Evolutionary conservation across 345 rosid species (phyloP), one percentile per base, ranked within the genome.

Genomic region (Gossypium anomalum): DNA sequence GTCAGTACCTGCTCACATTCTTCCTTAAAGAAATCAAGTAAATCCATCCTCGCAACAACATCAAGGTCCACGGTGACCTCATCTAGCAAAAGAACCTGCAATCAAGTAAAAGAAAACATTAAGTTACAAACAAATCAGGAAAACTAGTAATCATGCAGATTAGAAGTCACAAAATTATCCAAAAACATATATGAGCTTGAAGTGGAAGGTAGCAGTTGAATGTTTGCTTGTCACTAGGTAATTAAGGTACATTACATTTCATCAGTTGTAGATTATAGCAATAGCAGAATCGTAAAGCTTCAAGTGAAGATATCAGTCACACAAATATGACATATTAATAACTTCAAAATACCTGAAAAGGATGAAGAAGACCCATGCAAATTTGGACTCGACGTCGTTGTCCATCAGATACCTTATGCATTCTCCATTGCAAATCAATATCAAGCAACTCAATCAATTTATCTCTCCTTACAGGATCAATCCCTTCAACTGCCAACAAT

Each of bases 331-430:
- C 44, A 48, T 38, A 45, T n/a, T 59, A 70, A 67, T 14, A 82
- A 45, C 62, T 70, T 61, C 22, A 34, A 9, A 6, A 19, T 86
- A 92, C 97, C 98, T 92, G 83, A 74, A 92, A 95, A 19, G 97
- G 99, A 78, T 86, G 89, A 80, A 95, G 92, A 73, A 95, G 98
- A 71, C 98, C 99, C 98, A 95, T 89, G 78, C 99, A 95, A 19
- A 95, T 95, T 71, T 95, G 99, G 73, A 95, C 99, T 25, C 99
- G 88, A 11, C 99, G 96, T 10, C 93, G 87, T 79, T 95, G 99
- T 16, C 99, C 99, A 80, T 95, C 99, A 68, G 99, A 95, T 34
- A 91, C 99, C 80, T 95, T 95, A 76, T 95, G 99, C 99, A 93
- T 95, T 78, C 98, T 92, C 99, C 99, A 93, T 70, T 86, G 87